Percentiles rank a stretch among this genome's conserved stretches.
These are phyloP conservation scores for Schrenkiella parvula DNA, from an alignment of 345 rosid species.

Conservation along the genomic window DNA sequence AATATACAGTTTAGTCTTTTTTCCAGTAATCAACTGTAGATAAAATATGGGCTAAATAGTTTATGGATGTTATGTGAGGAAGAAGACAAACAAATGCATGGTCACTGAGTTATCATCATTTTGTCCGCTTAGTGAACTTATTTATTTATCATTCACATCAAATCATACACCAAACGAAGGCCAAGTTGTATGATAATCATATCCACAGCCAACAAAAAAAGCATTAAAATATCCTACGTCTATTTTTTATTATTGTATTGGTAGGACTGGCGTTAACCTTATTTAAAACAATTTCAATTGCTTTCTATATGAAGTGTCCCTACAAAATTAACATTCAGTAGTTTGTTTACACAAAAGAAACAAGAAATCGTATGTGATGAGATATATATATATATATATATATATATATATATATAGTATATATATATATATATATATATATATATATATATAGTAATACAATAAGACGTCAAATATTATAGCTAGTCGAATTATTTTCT, in stretches of 20 bases:
- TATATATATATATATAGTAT: no score
- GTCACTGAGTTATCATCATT: background rate
- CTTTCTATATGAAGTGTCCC: background rate
- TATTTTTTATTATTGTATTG: background rate
- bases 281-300: background rate
- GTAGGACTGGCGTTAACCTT: constrained; percentile 2
- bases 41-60: background rate
- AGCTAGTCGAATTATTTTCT: background rate
- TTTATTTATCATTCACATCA: background rate
- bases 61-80: background rate
- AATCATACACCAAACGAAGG: constrained; percentile 15
- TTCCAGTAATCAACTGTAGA: background rate
- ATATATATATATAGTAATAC: background rate
- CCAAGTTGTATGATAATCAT: constrained; percentile 10
- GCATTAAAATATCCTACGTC: background rate
- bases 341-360: background rate
- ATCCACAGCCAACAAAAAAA: background rate
- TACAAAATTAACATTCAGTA: background rate
- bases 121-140: background rate
- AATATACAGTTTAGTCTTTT: background rate
- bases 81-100: background rate
- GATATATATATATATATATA: no score
- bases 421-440: no score
- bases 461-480: background rate
- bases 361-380: background rate